phyloP scores from a whole-genome alignment of 306 rosid species.

The Crotalaria pallida region DNA sequence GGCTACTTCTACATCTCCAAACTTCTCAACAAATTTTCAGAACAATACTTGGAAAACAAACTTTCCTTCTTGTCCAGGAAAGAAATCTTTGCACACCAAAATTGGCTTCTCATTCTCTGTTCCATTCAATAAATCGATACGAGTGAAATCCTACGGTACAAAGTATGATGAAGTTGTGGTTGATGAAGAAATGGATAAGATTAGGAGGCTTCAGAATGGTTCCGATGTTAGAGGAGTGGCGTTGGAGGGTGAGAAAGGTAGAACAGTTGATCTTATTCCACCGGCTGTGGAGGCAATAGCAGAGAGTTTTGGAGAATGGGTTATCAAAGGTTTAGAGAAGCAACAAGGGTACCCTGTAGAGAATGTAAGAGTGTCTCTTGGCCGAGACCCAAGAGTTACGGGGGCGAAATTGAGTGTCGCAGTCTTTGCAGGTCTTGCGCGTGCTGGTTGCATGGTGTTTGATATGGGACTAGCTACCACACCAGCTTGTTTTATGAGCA shows the following conservation, averaged over 20 bases:
- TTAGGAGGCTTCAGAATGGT: conserved; percentile 85
- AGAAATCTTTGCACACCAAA: conserved; percentile 17
- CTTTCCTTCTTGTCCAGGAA: conserved; percentile 14
- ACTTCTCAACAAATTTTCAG: conserved; percentile 33
- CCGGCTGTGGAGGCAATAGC: conserved; percentile 79
- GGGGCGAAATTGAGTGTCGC: conserved; percentile 61
- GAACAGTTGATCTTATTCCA: conserved; percentile 63
- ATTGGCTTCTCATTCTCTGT: conserved; percentile 31
- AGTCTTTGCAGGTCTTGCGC: conserved; percentile 65
- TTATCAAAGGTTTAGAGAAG: conserved; percentile 45
- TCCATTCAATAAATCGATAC: conserved; percentile 3
- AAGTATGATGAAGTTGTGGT: conserved; percentile 51
- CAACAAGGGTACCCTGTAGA: conserved; percentile 32
- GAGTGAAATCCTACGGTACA: conserved; percentile 33
- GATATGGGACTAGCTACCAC: conserved; percentile 88
- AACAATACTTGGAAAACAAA: conserved; percentile 20
- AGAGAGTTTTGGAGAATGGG: conserved; percentile 92
- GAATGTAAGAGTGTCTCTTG: conserved; percentile 63
- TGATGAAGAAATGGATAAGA: conserved; percentile 80
- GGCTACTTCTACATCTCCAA: conserved; percentile 45
- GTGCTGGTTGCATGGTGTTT: conserved; percentile 67
- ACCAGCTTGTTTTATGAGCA: conserved; percentile 97
- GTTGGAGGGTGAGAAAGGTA: conserved; percentile 72
- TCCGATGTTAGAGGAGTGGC: conserved; percentile 91
- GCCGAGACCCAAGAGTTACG: conserved; percentile 69